These are phyloP conservation scores for Alternaria incomplexa DNA, from an alignment of 2,329 filamentous ascomycete genomes.

Conservation along the genomic window DNA sequence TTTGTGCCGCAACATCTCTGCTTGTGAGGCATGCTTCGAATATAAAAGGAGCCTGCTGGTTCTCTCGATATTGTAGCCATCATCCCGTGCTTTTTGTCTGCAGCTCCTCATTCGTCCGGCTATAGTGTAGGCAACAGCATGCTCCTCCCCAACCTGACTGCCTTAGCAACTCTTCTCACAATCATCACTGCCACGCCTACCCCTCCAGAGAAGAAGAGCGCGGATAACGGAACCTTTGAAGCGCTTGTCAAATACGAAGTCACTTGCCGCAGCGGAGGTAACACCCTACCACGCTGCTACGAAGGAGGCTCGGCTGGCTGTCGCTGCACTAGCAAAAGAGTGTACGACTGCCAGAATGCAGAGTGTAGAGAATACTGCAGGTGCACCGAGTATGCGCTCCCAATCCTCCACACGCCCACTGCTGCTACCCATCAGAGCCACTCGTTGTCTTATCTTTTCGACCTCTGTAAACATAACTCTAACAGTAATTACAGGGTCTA, in stretches of 20 bases:
- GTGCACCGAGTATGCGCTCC: neutral
- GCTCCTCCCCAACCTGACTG: neutral
- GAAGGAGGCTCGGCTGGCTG: conserved; percentile 1
- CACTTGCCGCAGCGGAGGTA: neutral
- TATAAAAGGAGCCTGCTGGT: neutral
- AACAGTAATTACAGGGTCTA: neutral
- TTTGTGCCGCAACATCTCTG: neutral
- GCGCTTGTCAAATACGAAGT: conserved; percentile 1
- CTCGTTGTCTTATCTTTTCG: neutral
- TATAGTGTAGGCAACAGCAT: neutral
- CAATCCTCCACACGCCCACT: neutral
- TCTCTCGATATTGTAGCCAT: neutral
- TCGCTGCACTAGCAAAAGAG: neutral
- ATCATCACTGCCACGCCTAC: neutral
- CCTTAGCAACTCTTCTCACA: neutral
- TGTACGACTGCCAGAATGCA: neutral
- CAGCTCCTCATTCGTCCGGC: neutral
- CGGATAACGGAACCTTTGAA: neutral
- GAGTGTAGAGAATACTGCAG: neutral
- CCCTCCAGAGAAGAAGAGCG: neutral
- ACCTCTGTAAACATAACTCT: neutral
- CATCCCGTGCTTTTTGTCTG: neutral
- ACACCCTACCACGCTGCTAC: conserved; percentile 1
- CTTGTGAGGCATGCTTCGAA: neutral
- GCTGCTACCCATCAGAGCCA: neutral